Evolutionary conservation across 768 basidiomycete species (phyloP).

Genomic region (Wakefieldia striispora): DNA sequence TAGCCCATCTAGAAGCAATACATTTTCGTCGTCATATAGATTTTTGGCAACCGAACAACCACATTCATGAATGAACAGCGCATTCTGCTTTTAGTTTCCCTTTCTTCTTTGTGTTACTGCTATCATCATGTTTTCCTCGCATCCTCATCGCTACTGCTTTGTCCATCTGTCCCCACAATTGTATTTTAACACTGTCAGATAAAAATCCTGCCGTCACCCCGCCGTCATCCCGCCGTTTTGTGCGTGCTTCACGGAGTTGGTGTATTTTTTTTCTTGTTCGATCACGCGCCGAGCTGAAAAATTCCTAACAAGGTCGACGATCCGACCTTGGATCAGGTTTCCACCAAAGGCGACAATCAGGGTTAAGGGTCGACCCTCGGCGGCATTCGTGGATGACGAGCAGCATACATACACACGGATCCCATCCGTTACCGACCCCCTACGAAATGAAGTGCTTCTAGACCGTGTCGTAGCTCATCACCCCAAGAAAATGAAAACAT

Average conservation of each 20-base stretch:
- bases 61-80: conserved; percentile 1
- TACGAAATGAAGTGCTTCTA: conserved; percentile 1
- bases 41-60: conserved; percentile 14
- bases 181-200: conserved; percentile 11
- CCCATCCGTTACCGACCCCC: conserved; percentile 5
- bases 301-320: conserved; percentile 19
- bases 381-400: conserved; percentile 3
- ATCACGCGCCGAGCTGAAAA: conserved; percentile 7
- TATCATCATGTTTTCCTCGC: conserved; percentile 10
- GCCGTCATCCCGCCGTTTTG: background rate
- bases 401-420: background rate
- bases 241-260: conserved; percentile 21
- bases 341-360: conserved; percentile 15
- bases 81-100: background rate
- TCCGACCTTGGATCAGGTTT: conserved; percentile 3
- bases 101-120: background rate
- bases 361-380: background rate
- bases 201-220: conserved; percentile 15
- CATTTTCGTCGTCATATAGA: conserved; percentile 13
- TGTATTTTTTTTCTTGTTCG: conserved; percentile 4
- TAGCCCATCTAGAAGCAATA: conserved; percentile 10
- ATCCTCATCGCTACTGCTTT: conserved; percentile 8
- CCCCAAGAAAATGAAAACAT: conserved; percentile 22
- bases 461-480: conserved; percentile 8
- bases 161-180: conserved; percentile 12